Conservation (phyloP, 495 filamentous ascomycete genomes). For the Chaetomium cochliodes region DNA sequence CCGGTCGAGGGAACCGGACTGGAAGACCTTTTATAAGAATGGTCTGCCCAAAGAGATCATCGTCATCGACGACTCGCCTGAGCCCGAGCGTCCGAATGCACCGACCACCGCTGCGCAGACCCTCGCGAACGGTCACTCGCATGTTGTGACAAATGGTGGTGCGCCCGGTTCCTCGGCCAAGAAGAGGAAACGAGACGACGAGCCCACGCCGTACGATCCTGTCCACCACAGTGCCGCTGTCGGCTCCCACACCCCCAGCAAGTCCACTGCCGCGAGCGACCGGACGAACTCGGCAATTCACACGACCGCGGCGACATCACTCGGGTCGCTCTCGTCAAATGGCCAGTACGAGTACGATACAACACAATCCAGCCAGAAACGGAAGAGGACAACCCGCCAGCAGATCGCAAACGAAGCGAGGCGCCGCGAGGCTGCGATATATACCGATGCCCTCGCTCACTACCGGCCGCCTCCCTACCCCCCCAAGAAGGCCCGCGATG, state of each 20-base stretch:
- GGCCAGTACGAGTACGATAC: conserved; percentile 59
- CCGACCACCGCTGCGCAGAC: conserved; percentile 32
- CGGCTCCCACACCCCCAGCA: conserved; percentile 68
- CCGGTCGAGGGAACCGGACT: conserved; percentile 70
- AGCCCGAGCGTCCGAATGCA: conserved; percentile 49
- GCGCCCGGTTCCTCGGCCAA: conserved; percentile 39
- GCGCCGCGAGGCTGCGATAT: conserved; percentile 63
- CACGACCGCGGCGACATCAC: conserved; percentile 87
- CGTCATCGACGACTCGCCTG: conserved; percentile 89
- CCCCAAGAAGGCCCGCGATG: conserved; percentile 87
- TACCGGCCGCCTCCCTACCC: conserved; percentile 86
- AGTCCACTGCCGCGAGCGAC: conserved; percentile 74
- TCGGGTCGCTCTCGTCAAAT: conserved; percentile 67
- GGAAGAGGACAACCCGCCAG: conserved; percentile 78
- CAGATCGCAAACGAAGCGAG: conserved; percentile 79
- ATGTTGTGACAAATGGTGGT: conserved; percentile 24
- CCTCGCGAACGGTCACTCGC: conserved; percentile 32
- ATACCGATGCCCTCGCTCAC: conserved; percentile 67
- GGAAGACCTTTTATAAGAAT: conserved; percentile 89
- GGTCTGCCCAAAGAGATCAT: conserved; percentile 91
- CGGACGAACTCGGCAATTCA: conserved; percentile 79
- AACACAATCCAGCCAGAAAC: conserved; percentile 67
- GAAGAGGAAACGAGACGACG: conserved; percentile 51
- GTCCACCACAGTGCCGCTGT: conserved; percentile 46
- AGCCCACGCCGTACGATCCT: conserved; percentile 47